These are phyloP conservation scores for Phytophthora pisi DNA, from an alignment of 352 stramenopile species.

Conservation along the genomic window DNA sequence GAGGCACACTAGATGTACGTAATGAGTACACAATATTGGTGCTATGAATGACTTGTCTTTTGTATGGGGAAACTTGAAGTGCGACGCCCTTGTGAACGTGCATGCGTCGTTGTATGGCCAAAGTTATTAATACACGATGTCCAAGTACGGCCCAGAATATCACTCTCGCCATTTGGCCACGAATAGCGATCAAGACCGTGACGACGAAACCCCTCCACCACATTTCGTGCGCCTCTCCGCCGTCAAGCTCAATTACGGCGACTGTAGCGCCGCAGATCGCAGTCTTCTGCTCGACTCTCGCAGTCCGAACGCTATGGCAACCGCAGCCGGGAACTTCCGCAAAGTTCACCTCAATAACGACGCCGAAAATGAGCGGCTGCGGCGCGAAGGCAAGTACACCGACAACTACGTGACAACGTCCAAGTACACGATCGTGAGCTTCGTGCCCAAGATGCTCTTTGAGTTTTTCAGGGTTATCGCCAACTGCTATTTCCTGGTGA, in stretches of 20 bases:
- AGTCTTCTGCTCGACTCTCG: neutral
- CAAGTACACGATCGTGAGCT: constrained; percentile 95
- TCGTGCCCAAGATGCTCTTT: constrained; percentile 91
- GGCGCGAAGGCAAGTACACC: constrained; percentile 44
- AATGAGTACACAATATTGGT: neutral
- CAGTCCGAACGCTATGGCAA: constrained; percentile 15
- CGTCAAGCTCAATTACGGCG: constrained; percentile 3
- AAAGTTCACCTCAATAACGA: constrained; percentile 67
- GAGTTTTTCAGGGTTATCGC: constrained; percentile 95
- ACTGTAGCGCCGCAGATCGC: constrained; percentile 6
- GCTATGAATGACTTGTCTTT: neutral
- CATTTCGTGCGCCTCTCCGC: constrained; percentile 15
- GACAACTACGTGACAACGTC: constrained; percentile 87
- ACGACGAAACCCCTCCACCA: constrained; percentile 21
- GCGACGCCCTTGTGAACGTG: neutral
- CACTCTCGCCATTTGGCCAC: neutral
- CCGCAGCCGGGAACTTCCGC: constrained; percentile 44
- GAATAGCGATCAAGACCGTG: constrained; percentile 7
- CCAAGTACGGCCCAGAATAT: constrained; percentile 16
- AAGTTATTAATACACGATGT: neutral
- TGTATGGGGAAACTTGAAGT: constrained; percentile 30
- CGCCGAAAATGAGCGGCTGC: constrained; percentile 61
- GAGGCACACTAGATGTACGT: constrained; percentile 2
- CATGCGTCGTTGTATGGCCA: neutral
- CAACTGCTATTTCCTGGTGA: constrained; percentile 96